Evolutionary conservation across 768 basidiomycete species (phyloP).

Genomic region (Trametes gibbosa): DNA sequence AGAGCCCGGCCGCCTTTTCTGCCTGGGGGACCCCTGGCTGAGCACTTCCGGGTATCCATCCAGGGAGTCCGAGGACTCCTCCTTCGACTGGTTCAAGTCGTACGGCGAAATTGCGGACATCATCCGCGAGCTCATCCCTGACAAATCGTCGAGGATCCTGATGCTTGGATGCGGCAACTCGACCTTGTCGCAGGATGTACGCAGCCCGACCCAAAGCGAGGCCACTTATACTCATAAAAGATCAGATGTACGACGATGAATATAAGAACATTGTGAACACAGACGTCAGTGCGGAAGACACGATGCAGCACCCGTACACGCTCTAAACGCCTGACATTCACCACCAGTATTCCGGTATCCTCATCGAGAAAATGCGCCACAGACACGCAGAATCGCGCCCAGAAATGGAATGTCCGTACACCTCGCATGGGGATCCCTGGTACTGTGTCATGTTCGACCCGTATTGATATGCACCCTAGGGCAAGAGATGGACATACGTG

Average conservation of each 20-base stretch:
- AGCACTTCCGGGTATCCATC: not conserved
- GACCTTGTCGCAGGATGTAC: constrained; percentile 71
- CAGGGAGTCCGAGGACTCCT: constrained; percentile 57
- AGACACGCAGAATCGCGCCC: constrained; percentile 50
- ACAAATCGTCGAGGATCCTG: constrained; percentile 58
- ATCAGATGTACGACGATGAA: constrained; percentile 84
- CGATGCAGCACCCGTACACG: too few relatives aligned
- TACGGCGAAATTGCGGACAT: constrained; percentile 68
- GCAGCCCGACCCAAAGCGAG: constrained; percentile 14
- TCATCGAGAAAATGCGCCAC: constrained; percentile 71
- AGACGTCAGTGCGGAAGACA: constrained; percentile 61
- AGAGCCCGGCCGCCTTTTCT: constrained; percentile 16
- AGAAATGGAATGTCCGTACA: constrained; percentile 65
- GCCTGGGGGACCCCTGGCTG: not conserved
- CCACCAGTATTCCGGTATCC: constrained; percentile 65
- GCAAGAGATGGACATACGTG: constrained; percentile 82
- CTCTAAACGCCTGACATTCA: not conserved
- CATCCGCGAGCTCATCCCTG: constrained; percentile 60
- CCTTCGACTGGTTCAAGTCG: constrained; percentile 88
- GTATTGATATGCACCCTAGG: constrained; percentile 47
- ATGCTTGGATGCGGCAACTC: constrained; percentile 89
- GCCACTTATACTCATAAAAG: not conserved
- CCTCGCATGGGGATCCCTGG: too few relatives aligned
- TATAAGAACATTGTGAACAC: constrained; percentile 78
- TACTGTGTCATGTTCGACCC: too few relatives aligned